Conservation (phyloP, 2,329 filamentous ascomycete species). For the Dactylellina drechsleri region DNA sequence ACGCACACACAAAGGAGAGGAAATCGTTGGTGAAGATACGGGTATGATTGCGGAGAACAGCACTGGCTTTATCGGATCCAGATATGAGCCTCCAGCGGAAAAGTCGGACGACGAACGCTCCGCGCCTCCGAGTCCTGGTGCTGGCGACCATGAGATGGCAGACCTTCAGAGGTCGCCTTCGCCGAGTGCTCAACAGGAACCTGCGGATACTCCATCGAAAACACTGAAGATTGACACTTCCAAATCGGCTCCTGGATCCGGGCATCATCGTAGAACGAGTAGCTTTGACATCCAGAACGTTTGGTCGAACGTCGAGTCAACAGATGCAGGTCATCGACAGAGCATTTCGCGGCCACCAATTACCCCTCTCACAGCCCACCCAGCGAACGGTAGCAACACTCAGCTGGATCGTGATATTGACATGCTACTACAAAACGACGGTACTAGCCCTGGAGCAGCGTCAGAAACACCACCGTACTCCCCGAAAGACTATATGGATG, state of each 20-base stretch:
- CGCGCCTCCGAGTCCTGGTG: constrained; percentile 59
- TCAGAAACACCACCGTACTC: constrained; percentile 85
- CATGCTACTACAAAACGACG: constrained; percentile 82
- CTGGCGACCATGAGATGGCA: constrained; percentile 56
- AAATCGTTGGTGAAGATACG: constrained; percentile 81
- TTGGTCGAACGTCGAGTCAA: constrained; percentile 83
- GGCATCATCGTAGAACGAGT: constrained; percentile 64
- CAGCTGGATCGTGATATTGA: constrained; percentile 90
- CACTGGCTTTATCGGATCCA: constrained; percentile 62
- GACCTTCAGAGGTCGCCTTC: constrained; percentile 52
- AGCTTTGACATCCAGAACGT: constrained; percentile 86
- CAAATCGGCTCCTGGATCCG: constrained; percentile 59
- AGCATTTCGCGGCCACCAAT: constrained; percentile 64
- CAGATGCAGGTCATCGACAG: constrained; percentile 67
- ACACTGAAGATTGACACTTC: constrained; percentile 51
- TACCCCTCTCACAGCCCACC: constrained; percentile 65
- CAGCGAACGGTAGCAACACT: constrained; percentile 65
- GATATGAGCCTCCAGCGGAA: constrained; percentile 60
- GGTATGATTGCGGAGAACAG: constrained; percentile 64
- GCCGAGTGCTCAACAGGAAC: constrained; percentile 54
- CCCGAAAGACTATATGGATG: constrained; percentile 72
- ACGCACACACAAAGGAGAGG: constrained; percentile 94
- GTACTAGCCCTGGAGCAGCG: constrained; percentile 63
- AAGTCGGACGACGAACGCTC: constrained; percentile 61
- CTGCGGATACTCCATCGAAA: constrained; percentile 59